phyloP scores from a whole-genome alignment of 306 rosid species.

The Gynostemma pentaphyllum region DNA sequence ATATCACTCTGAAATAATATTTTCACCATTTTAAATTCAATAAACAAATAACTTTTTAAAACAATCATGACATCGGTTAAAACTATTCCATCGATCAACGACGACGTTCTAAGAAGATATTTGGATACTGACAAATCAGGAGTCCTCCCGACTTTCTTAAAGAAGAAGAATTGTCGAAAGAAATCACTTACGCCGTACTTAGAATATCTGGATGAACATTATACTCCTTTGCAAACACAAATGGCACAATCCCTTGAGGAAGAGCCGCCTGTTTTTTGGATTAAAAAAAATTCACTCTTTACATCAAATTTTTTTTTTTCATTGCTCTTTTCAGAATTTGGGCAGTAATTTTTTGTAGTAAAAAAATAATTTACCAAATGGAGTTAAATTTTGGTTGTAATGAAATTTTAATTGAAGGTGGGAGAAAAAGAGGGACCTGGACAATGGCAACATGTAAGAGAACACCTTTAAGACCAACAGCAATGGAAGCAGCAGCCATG shows the following conservation, averaged over 20 bases:
- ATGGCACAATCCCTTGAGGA: constrained; percentile 12
- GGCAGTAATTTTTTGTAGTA: too few relatives aligned
- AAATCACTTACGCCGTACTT: constrained; percentile 9
- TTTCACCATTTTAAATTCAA: too few relatives aligned
- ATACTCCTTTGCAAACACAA: constrained; percentile 8
- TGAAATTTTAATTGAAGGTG: background rate
- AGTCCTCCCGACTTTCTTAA: too few relatives aligned
- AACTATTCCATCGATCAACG: too few relatives aligned
- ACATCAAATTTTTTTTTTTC: too few relatives aligned
- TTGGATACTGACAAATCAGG: too few relatives aligned
- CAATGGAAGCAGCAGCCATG: constrained; percentile 90
- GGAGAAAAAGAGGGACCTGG: constrained; percentile 31
- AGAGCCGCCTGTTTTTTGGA: constrained; percentile 7
- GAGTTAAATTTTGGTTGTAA: too few relatives aligned
- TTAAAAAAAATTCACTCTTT: too few relatives aligned
- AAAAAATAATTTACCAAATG: too few relatives aligned
- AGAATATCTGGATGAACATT: constrained; percentile 8
- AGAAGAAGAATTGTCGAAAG: background rate
- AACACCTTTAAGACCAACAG: constrained; percentile 72
- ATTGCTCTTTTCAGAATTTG: too few relatives aligned
- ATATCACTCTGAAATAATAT: constrained; percentile 1
- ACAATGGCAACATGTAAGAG: constrained; percentile 87
- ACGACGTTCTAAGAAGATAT: too few relatives aligned
- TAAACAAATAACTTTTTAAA: background rate
- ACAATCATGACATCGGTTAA: too few relatives aligned